Conservation (phyloP, 495 filamentous ascomycete species). For the Letharia lupina region DNA sequence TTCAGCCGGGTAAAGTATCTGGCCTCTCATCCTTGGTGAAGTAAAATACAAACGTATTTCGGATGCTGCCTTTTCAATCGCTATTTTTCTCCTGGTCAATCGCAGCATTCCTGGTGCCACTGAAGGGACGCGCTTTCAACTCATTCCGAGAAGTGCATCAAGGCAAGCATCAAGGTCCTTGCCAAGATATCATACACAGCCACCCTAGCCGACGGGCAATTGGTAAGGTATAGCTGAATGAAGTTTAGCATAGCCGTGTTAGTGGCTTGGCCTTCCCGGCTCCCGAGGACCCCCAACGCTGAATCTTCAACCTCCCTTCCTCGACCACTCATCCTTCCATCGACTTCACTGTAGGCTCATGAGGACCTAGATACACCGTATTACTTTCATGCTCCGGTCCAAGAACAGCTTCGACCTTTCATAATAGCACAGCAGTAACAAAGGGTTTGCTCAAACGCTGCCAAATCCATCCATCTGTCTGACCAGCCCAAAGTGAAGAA, state of each 20-base stretch:
- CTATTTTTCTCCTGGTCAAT: neutral
- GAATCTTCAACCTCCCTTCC: neutral
- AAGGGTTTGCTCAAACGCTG: conserved; percentile 27
- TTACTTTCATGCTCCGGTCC: neutral
- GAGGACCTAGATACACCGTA: neutral
- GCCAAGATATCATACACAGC: neutral
- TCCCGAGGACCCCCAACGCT: neutral
- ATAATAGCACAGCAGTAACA: conserved; percentile 11
- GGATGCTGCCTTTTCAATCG: neutral
- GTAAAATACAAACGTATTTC: neutral
- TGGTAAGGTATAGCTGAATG: neutral
- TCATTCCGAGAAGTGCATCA: neutral
- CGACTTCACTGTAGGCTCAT: neutral
- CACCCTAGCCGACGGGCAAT: neutral
- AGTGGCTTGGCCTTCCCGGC: neutral
- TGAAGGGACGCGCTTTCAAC: neutral
- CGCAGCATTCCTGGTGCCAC: too few species aligned
- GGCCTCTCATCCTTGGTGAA: neutral
- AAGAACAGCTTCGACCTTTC: neutral
- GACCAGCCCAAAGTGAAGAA: conserved; percentile 43
- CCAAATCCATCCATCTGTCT: conserved; percentile 30
- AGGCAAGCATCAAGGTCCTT: neutral
- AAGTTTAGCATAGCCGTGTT: neutral
- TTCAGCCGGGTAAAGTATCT: neutral
- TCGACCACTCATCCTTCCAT: neutral